Evolutionary conservation across 2,329 filamentous ascomycete species (phyloP).

Genomic region (Talaromyces pinophilus): DNA sequence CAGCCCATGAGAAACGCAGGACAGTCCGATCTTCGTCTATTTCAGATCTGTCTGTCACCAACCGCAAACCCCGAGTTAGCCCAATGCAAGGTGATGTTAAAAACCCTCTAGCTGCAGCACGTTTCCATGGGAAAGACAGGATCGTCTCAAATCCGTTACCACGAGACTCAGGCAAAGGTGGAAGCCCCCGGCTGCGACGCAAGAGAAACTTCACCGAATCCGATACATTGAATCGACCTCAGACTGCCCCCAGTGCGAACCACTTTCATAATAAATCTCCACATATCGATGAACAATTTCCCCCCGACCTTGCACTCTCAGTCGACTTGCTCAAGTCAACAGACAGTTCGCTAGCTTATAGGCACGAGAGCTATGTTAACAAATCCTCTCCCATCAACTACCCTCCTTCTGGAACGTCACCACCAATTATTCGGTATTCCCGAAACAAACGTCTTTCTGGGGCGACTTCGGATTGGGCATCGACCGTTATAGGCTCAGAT

Average conservation of each 20-base stretch:
- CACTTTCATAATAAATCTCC: slow-evolving; percentile 11
- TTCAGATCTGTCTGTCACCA: slow-evolving; percentile 44
- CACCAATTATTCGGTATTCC: slow-evolving; percentile 35
- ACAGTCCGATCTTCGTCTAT: slow-evolving; percentile 53
- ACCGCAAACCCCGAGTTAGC: slow-evolving; percentile 42
- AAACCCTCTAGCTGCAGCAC: slow-evolving; percentile 25
- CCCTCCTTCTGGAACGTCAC: slow-evolving; percentile 23
- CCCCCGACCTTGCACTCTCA: slow-evolving; percentile 2
- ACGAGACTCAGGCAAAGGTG: slow-evolving; percentile 31
- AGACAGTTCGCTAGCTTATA: slow-evolving; percentile 11
- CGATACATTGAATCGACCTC: slow-evolving; percentile 39
- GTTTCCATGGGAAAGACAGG: slow-evolving; percentile 22
- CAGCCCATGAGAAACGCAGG: slow-evolving; percentile 31
- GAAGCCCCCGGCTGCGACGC: slow-evolving; percentile 30
- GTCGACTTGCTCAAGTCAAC: slow-evolving; percentile 8
- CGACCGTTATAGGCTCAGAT: slow-evolving; percentile 62
- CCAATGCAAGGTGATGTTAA: slow-evolving; percentile 40
- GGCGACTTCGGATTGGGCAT: slow-evolving; percentile 60
- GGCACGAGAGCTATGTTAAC: slow-evolving; percentile 7
- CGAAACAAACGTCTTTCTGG: slow-evolving; percentile 57
- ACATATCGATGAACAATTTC: background rate
- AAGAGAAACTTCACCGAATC: slow-evolving; percentile 47
- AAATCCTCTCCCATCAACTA: slow-evolving; percentile 12
- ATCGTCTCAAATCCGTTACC: slow-evolving; percentile 33
- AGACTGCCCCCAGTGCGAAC: slow-evolving; percentile 34